Conservation (phyloP, 805 yeast genomes). For the Candida odintsovae region DNA sequence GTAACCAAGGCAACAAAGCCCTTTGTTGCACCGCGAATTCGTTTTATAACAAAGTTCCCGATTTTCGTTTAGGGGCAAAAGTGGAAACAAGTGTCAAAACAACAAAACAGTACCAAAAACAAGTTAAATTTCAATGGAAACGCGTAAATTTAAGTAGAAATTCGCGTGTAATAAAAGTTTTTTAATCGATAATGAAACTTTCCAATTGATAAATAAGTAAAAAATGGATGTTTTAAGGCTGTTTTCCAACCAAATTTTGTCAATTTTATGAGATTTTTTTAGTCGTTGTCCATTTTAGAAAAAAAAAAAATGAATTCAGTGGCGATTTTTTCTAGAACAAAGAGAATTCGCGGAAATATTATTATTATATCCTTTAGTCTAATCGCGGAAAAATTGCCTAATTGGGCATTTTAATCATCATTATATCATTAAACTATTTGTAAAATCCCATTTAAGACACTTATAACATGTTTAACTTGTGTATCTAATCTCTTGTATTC, state of each 20-base stretch:
- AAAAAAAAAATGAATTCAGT: background rate
- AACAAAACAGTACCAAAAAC: background rate
- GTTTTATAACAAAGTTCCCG: background rate
- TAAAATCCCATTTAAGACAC: conserved; percentile 3
- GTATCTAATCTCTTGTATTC: conserved; percentile 6
- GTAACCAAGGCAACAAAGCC: background rate
- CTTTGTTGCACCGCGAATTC: background rate
- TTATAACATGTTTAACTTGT: conserved; percentile 2
- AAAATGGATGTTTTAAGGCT: background rate
- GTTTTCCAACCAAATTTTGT: background rate
- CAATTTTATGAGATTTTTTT: no score
- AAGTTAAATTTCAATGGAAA: background rate
- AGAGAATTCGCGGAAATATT: background rate
- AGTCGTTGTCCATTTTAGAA: no score
- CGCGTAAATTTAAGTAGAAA: background rate
- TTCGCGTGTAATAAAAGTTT: background rate
- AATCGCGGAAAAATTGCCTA: background rate
- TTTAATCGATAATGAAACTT: background rate
- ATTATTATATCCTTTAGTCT: no score
- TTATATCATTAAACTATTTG: background rate
- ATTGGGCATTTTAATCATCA: background rate
- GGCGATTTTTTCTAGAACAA: background rate
- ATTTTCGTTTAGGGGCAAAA: background rate
- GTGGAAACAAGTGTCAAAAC: background rate
- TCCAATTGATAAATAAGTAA: background rate